phyloP scores from a whole-genome alignment of 2,329 filamentous ascomycete species.

The Didymella pinodella region DNA sequence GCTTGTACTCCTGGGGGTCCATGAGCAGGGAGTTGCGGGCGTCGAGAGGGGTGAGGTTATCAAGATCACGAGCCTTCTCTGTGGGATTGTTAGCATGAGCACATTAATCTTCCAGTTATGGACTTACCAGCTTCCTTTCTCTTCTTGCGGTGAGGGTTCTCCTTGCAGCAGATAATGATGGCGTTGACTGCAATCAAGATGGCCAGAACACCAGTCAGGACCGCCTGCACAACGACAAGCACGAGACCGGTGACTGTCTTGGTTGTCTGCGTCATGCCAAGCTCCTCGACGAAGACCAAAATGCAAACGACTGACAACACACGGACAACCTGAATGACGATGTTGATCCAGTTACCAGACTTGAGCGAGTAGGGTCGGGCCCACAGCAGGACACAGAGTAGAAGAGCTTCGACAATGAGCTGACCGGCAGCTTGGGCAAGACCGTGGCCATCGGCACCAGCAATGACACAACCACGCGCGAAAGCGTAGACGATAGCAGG shows the following conservation, averaged over 20 bases:
- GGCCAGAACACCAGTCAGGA: conserved; percentile 81
- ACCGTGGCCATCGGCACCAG: conserved; percentile 84
- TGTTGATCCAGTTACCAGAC: conserved; percentile 92
- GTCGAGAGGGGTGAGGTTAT: conserved; percentile 85
- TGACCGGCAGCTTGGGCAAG: conserved; percentile 81
- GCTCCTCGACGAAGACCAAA: conserved; percentile 90
- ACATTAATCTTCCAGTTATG: conserved; percentile 1
- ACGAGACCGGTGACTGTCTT: conserved; percentile 95
- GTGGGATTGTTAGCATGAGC: conserved; percentile 41
- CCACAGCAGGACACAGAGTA: conserved; percentile 84
- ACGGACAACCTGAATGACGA: conserved; percentile 86
- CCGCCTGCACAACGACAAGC: conserved; percentile 88
- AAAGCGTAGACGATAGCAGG: conserved; percentile 91
- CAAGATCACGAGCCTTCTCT: conserved; percentile 82
- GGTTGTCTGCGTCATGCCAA: conserved; percentile 87
- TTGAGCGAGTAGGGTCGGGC: conserved; percentile 84
- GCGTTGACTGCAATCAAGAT: conserved; percentile 91
- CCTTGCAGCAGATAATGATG: conserved; percentile 79
- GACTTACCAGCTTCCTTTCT: conserved; percentile 87
- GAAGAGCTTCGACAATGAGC: conserved; percentile 78
- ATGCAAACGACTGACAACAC: conserved; percentile 89
- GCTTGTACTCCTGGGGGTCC: conserved; percentile 62
- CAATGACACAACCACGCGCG: conserved; percentile 84
- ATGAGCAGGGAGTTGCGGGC: conserved; percentile 86
- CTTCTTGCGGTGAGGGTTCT: conserved; percentile 88